Percentiles rank a stretch among this genome's conserved stretches.
phyloP scores from a whole-genome alignment of 2,329 filamentous ascomycete species.

The Colletotrichum lindemuthianum region DNA sequence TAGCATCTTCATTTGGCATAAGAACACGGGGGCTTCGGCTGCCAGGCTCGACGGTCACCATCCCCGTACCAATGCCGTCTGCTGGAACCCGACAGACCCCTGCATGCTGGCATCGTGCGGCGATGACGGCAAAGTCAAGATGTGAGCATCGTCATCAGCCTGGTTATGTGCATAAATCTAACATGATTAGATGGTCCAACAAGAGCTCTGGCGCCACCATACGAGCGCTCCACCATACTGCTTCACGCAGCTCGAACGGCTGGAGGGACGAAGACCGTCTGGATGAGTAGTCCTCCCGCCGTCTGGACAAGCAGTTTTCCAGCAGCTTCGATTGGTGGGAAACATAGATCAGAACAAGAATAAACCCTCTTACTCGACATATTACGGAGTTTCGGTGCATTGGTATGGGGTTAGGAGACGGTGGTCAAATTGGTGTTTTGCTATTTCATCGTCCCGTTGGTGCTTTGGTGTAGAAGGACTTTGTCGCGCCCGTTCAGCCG shows the following conservation, averaged over 20 bases:
- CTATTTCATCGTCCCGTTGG: background rate
- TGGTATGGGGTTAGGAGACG: background rate
- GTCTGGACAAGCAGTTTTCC: slow-evolving; percentile 2
- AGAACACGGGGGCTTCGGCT: slow-evolving; percentile 79
- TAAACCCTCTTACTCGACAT: slow-evolving; percentile 24
- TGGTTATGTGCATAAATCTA: background rate
- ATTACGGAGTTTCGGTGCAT: slow-evolving; percentile 22
- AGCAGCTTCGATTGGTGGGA: background rate
- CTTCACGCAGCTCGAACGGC: slow-evolving; percentile 28
- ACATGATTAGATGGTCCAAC: slow-evolving; percentile 40
- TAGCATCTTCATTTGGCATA: slow-evolving; percentile 89
- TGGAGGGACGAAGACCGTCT: slow-evolving; percentile 25
- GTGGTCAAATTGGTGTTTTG: background rate
- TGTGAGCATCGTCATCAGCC: slow-evolving; percentile 67
- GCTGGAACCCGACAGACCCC: slow-evolving; percentile 87
- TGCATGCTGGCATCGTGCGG: slow-evolving; percentile 90
- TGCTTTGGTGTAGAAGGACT: background rate
- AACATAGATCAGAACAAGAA: slow-evolving; percentile 22
- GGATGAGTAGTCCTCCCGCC: background rate
- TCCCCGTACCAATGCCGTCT: slow-evolving; percentile 83
- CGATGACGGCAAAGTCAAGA: slow-evolving; percentile 85
- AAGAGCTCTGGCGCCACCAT: slow-evolving; percentile 38
- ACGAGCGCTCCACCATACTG: slow-evolving; percentile 32
- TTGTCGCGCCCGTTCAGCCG: too few species aligned
- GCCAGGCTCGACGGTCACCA: slow-evolving; percentile 80